Evolutionary conservation across 306 rosid genomes (phyloP).

Genomic region (Hippophae tibetana): DNA sequence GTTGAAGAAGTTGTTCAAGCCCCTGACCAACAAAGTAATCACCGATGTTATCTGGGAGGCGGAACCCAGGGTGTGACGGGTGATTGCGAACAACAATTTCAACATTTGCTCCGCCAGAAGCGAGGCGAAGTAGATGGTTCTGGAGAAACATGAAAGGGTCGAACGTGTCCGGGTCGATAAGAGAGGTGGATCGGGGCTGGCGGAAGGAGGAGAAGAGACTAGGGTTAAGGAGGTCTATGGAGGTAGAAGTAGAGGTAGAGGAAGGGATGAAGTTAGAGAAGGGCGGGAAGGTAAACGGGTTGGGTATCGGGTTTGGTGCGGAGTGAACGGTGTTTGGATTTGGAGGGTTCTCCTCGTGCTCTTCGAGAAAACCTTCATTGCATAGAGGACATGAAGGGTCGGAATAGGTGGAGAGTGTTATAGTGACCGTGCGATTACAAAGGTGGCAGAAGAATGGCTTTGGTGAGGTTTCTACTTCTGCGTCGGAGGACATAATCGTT

Average conservation of each 20-base stretch:
- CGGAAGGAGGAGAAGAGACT: slow-evolving; percentile 5
- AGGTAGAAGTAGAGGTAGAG: neutral
- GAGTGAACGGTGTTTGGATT: neutral
- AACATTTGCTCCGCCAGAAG: slow-evolving; percentile 12
- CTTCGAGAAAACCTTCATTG: slow-evolving; percentile 14
- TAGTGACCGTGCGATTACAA: slow-evolving; percentile 10
- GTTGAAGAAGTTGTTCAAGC: slow-evolving; percentile 62
- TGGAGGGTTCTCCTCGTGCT: neutral
- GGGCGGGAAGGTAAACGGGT: neutral
- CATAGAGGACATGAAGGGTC: slow-evolving; percentile 15
- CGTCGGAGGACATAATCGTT: no score
- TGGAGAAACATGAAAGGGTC: slow-evolving; percentile 13
- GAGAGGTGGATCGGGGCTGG: neutral
- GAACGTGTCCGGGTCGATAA: neutral
- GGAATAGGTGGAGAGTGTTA: neutral
- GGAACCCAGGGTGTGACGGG: slow-evolving; percentile 5
- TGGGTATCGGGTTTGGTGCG: neutral
- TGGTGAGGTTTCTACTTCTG: no score
- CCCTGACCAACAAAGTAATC: slow-evolving; percentile 72
- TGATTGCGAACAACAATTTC: slow-evolving; percentile 9
- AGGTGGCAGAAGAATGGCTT: slow-evolving; percentile 14
- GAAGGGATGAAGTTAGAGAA: neutral
- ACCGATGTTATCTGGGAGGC: slow-evolving; percentile 19
- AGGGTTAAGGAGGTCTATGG: slow-evolving; percentile 15
- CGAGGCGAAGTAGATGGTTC: slow-evolving; percentile 12